Conservation (phyloP, 176 grass and related monocot species). For the Eleusine indica region DNA sequence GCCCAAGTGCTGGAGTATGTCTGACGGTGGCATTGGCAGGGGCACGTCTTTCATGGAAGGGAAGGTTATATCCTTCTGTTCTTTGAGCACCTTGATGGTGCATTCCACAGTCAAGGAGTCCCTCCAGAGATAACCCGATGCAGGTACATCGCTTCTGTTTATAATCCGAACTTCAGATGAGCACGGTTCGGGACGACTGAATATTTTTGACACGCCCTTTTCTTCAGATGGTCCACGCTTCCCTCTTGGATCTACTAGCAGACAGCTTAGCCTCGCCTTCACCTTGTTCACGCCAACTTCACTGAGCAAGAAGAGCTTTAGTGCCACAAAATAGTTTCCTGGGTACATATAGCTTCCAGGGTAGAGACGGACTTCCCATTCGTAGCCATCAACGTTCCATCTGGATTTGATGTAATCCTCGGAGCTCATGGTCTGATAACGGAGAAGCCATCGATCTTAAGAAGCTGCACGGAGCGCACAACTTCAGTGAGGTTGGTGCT, state of each 20-base stretch:
- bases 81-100: neutral
- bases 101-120: neutral
- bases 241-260: neutral
- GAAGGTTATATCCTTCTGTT: neutral
- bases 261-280: neutral
- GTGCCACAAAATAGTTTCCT: neutral
- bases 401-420: neutral
- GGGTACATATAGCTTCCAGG: neutral
- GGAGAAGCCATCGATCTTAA: neutral
- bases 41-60: neutral
- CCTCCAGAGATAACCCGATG: neutral
- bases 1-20: constrained; percentile 16
- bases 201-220: neutral
- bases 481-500: neutral
- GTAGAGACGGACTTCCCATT: neutral
- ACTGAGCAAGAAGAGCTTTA: neutral
- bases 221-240: neutral
- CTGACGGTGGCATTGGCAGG: neutral
- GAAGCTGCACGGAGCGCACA: neutral
- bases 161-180: neutral
- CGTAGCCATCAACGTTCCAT: constrained; percentile 6
- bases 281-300: neutral
- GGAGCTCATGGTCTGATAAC: neutral
- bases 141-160: neutral
- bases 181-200: neutral